Evolutionary conservation across 148 eudicot genomes (phyloP), one percentile per base, ranked within the genome.

Genomic region (Polygonum maritimum): DNA sequence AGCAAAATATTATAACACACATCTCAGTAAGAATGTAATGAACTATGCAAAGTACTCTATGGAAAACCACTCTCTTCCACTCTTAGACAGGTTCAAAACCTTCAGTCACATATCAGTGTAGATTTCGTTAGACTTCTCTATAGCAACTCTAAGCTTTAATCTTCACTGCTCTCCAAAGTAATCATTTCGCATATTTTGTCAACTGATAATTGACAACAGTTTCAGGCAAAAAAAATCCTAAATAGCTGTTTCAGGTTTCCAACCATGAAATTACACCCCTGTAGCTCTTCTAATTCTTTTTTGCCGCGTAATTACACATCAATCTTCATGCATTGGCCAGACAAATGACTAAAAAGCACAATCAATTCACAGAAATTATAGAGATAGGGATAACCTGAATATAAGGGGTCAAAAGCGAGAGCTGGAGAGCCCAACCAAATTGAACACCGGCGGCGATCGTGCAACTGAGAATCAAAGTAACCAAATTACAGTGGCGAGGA

Each of bases 341-440:
- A 63, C 3, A 15, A 35, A 12, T 33, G 8, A 31, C 39, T 14
- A 13, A 0, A 63, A 0, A 63, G 36, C 16, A 67, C 15, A 15
- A 62, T 57, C 18, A 58, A 55, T 51, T 31, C 71, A 16, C 7
- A 45, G 21, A 36, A 36, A 36, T n/a, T 67, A 58, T 22, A 39
- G 40, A 67, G 73, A 6, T 6, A 6, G 2, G 8, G 48, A 7
- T 10, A 72, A 91, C 98, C 95, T 91, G 98, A 81, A 94, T 75
- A 77, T 94, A 94, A 75, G 98, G 98, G 67, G 98, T 94, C 74
- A 94, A 90, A n/a, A 94, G 97, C 31, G 97, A 90, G 45, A 94
- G 90, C 67, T 94, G 98, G 44, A 94, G 80, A 1, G 98, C 98
- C 97, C 97, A 94, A 1, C 97, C 97, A 26, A 94, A 94, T 65